phyloP scores from a whole-genome alignment of 768 basidiomycete species.

The Plicaturopsis crispa region DNA sequence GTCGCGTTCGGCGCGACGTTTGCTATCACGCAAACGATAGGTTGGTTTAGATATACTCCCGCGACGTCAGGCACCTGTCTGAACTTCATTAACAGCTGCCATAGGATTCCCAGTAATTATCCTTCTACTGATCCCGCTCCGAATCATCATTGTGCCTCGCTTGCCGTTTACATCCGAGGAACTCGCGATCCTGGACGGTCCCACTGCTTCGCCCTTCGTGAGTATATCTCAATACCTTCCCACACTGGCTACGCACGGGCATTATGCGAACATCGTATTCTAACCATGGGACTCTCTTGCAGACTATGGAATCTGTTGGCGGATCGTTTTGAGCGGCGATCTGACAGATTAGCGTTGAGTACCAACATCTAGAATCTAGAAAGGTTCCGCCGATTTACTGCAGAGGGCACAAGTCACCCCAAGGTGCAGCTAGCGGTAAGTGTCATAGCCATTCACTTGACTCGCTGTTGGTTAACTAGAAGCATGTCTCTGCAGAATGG shows the following conservation, averaged over 20 bases:
- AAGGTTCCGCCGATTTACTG: no score
- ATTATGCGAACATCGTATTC: neutral
- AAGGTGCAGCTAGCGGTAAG: no score
- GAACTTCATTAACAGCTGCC: constrained; percentile 42
- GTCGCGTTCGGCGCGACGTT: constrained; percentile 84
- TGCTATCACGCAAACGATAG: constrained; percentile 85
- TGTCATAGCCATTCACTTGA: no score
- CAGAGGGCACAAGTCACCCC: no score
- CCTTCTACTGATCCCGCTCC: constrained; percentile 71
- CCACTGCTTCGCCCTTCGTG: constrained; percentile 82
- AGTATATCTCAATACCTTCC: constrained; percentile 26
- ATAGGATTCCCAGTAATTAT: constrained; percentile 91
- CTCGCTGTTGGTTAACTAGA: no score
- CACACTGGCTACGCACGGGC: neutral
- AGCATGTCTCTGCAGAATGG: no score
- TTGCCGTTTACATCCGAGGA: constrained; percentile 75
- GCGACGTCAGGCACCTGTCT: neutral
- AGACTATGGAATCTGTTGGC: constrained; percentile 40
- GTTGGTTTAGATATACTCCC: constrained; percentile 27
- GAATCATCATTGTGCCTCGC: constrained; percentile 63
- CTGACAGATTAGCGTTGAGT: no score
- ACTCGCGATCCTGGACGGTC: constrained; percentile 79
- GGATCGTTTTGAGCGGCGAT: constrained; percentile 18
- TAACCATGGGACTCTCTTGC: neutral
- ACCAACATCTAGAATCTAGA: no score